Conservation (phyloP, 2,329 filamentous ascomycete genomes). For the Nannizzia gypsea region DNA sequence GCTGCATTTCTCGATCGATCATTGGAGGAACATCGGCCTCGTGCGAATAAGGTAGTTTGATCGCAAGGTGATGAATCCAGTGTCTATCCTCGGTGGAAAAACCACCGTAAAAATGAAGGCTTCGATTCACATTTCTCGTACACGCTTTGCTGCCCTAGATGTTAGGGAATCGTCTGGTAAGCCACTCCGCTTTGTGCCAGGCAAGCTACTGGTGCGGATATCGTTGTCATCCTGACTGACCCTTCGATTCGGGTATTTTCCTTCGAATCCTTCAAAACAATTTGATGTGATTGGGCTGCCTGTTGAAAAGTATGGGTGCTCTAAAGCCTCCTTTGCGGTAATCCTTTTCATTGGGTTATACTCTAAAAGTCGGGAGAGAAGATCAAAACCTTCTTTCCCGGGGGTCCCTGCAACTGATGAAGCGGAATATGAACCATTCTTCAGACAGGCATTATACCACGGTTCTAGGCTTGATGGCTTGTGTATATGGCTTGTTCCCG, state of each 20-base stretch:
- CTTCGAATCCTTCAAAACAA: conserved; percentile 81
- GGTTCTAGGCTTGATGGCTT: conserved; percentile 55
- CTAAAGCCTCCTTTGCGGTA: conserved; percentile 76
- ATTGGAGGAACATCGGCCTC: too few species aligned
- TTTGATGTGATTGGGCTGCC: conserved; percentile 60
- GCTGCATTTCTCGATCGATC: too few species aligned
- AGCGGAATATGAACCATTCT: conserved; percentile 40
- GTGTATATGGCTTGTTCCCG: conserved; percentile 39
- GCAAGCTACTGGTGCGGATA: conserved; percentile 77
- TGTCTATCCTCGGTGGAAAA: too few species aligned
- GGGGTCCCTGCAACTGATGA: conserved; percentile 44
- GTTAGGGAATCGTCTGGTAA: conserved; percentile 70
- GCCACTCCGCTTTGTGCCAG: conserved; percentile 81
- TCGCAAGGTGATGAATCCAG: too few species aligned
- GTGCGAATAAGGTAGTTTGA: too few species aligned
- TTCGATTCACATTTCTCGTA: conserved; percentile 34
- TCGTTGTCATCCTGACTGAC: conserved; percentile 95
- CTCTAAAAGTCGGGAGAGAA: conserved; percentile 72
- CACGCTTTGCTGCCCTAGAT: conserved; percentile 42
- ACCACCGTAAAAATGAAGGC: neutral
- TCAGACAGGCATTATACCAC: conserved; percentile 64
- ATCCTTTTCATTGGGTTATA: conserved; percentile 86
- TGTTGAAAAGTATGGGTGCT: conserved; percentile 76
- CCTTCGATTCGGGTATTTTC: conserved; percentile 77
- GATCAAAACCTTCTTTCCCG: conserved; percentile 64